Percentiles rank a stretch among this genome's conserved stretches.
These are phyloP conservation scores for Hypoxylon sp. DNA, from an alignment of 2,329 filamentous ascomycete species.

Conservation along the genomic window DNA sequence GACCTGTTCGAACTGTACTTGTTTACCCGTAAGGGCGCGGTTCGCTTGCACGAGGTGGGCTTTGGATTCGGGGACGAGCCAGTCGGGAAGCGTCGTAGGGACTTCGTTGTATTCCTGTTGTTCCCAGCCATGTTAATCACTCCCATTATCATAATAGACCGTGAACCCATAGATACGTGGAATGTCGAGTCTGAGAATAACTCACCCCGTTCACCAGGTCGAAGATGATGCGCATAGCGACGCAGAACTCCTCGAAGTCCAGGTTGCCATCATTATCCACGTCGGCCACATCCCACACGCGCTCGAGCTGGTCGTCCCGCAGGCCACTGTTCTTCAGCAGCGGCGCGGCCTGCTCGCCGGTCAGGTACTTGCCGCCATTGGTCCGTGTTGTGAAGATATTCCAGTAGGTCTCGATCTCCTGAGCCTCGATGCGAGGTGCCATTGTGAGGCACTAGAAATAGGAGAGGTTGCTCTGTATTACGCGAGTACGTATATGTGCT, in stretches of 20 bases:
- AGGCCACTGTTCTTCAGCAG: slow-evolving; percentile 75
- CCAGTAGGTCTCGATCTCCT: slow-evolving; percentile 76
- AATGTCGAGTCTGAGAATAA: not conserved
- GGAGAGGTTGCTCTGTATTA: slow-evolving; percentile 8
- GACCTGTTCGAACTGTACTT: slow-evolving; percentile 86
- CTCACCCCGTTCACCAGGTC: slow-evolving; percentile 92
- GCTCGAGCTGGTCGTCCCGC: slow-evolving; percentile 85
- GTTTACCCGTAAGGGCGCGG: slow-evolving; percentile 82
- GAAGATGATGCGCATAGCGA: slow-evolving; percentile 98
- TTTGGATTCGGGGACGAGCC: slow-evolving; percentile 97
- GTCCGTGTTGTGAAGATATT: slow-evolving; percentile 74
- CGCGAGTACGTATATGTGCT: not conserved
- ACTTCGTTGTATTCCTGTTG: slow-evolving; percentile 88
- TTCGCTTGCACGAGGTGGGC: slow-evolving; percentile 89
- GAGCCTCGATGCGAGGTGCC: slow-evolving; percentile 73
- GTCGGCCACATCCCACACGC: slow-evolving; percentile 96
- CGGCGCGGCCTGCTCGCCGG: slow-evolving; percentile 73
- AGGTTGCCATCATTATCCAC: slow-evolving; percentile 97
- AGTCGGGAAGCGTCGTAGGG: slow-evolving; percentile 88
- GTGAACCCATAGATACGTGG: slow-evolving; percentile 6
- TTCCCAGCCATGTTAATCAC: slow-evolving; percentile 28
- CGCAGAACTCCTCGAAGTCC: slow-evolving; percentile 99
- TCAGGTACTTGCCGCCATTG: slow-evolving; percentile 72
- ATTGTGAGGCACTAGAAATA: slow-evolving; percentile 56
- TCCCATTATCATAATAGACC: not conserved